Base-by-base conservation (phyloP, 352 stramenopile species). In the Phytopythium helicoides region DNA sequence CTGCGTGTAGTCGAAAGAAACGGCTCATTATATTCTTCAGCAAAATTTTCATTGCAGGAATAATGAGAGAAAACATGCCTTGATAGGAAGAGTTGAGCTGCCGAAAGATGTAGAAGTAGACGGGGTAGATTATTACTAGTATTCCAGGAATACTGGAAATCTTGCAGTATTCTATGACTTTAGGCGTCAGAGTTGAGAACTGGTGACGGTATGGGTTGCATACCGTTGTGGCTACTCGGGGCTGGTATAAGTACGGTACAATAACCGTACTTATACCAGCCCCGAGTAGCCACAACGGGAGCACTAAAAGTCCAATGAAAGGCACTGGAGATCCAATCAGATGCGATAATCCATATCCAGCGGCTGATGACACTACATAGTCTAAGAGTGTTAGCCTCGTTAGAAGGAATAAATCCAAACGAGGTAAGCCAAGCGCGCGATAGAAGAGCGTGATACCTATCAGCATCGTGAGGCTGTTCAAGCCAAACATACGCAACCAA, bases 21-120 rank as follows among this genome's bases (percentile, higher is more conserved):
- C 52, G 26, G 2, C 34, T 40, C 35, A 64, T 60, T 6, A 66
- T 37, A 37, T 70, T 70, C 11, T 56, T 25, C 37, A 66, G 54
- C 21, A 50, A 19, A 16, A 73, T 37, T 23, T 78, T 78, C 16
- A 78, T 64, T 3, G 64, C 14, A 0, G 62, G 53, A 4, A 78
- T 53, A 15, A 72, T 38, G 12, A 73, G 34, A n/a, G 59, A 37
- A 21, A 67, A 72, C 5, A 34, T 22, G 2, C 44, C 44, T 28
- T 78, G 64, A 0, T 35, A 9, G 23, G 25, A 5, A 31, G 19
- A 50, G 23, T 33, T 21, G 3, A 50, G 16, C 2, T 18, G 25
- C 15, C 44, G 15, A 18, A 50, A 37, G 5, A 38, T 5, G 25
- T 26, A 12, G 44, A 25, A 50, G 44, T 38, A 50, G 1, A 50